Evolutionary conservation across 257 asterid species (phyloP).

Genomic region (Paulownia fortunei): DNA sequence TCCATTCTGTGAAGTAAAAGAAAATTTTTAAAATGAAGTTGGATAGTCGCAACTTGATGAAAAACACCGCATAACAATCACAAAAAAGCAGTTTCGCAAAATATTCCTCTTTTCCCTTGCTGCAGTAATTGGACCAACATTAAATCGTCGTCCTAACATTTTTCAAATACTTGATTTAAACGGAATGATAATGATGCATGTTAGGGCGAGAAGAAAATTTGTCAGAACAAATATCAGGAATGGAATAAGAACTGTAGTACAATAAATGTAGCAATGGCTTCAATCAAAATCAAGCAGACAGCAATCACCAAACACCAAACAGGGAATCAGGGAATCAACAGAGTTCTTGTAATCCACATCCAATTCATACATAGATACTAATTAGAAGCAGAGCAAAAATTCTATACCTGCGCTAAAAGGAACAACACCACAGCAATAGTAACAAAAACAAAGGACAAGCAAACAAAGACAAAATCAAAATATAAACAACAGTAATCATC

Average conservation of each 20-base stretch:
- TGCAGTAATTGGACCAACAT: no score
- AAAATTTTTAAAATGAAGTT: not conserved
- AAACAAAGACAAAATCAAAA: not conserved
- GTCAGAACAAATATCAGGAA: not conserved
- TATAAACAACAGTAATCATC: not conserved
- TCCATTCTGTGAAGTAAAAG: conserved; percentile 65
- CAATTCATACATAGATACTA: not conserved
- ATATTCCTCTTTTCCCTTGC: no score
- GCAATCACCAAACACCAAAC: not conserved
- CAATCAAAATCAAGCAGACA: not conserved
- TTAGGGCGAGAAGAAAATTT: not conserved
- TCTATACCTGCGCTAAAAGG: not conserved
- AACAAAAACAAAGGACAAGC: not conserved
- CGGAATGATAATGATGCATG: no score
- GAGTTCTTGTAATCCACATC: not conserved
- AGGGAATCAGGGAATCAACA: not conserved
- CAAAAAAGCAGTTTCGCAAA: no score
- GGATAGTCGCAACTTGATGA: not conserved
- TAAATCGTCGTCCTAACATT: no score
- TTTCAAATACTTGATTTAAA: no score
- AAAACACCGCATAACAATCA: no score
- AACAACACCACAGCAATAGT: not conserved
- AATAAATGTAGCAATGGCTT: not conserved
- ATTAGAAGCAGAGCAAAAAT: conserved; percentile 2
- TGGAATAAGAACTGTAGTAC: not conserved